Conservation (phyloP, 139 green algal genomes). For the Micractinium sp. region DNA sequence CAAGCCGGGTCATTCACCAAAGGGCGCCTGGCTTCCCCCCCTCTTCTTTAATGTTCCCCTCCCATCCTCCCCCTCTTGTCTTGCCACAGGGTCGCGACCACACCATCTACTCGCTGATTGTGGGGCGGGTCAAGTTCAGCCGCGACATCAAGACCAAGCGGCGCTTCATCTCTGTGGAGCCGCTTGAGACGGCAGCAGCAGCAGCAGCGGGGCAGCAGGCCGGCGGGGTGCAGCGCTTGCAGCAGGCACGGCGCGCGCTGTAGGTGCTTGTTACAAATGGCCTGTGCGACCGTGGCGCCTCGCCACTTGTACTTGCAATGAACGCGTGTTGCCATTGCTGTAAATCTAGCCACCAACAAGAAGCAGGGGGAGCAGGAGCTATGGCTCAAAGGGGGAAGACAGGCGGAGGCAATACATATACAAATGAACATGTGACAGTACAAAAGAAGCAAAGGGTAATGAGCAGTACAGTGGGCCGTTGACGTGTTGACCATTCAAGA, state of each 20-base stretch:
- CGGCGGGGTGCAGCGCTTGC: not conserved
- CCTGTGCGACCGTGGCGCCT: not conserved
- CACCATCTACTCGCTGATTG: slow-evolving; percentile 84
- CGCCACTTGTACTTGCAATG: not conserved
- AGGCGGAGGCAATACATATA: not conserved
- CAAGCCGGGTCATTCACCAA: not conserved
- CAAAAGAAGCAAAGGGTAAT: not conserved
- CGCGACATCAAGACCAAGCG: slow-evolving; percentile 42
- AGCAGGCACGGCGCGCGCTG: not conserved
- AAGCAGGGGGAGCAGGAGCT: not conserved
- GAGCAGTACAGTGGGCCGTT: too few species aligned
- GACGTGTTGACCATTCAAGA: too few species aligned
- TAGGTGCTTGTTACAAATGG: not conserved
- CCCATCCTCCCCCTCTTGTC: not conserved
- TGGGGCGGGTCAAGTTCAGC: slow-evolving; percentile 78
- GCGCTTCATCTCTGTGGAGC: slow-evolving; percentile 53
- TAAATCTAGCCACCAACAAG: not conserved
- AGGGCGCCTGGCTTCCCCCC: not conserved
- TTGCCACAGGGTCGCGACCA: slow-evolving; percentile 77
- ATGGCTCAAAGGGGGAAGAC: too few species aligned
- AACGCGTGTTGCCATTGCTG: not conserved
- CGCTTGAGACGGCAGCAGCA: slow-evolving; percentile 16
- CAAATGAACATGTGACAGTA: not conserved
- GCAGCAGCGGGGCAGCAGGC: not conserved
- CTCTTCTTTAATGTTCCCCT: not conserved